Conservation (phyloP, 805 yeast genomes). For the Wickerhamomyces kurtzmanii region DNA sequence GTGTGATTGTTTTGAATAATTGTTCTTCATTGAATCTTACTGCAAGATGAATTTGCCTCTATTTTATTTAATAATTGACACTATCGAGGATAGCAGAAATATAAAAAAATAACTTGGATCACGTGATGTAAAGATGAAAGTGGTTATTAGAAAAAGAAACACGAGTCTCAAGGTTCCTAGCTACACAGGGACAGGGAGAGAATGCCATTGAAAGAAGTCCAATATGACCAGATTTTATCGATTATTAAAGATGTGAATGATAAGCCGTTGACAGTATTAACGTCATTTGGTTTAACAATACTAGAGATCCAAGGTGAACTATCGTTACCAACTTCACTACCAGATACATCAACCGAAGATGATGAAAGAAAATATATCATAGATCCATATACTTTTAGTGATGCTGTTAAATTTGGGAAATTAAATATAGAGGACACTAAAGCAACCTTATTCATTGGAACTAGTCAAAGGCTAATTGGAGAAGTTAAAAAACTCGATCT, state of each 20-base stretch:
- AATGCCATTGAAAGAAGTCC: too few relatives aligned
- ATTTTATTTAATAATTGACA: too few relatives aligned
- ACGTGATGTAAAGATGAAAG: too few relatives aligned
- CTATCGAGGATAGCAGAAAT: too few relatives aligned
- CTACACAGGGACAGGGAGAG: too few relatives aligned
- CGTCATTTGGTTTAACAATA: constrained; percentile 50
- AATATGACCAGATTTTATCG: neutral
- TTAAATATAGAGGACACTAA: constrained; percentile 34
- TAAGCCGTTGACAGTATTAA: constrained; percentile 23
- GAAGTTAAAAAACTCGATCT: constrained; percentile 44
- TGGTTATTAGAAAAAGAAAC: too few relatives aligned
- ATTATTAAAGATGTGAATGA: neutral
- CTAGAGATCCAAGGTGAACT: constrained; percentile 72
- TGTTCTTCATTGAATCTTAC: too few relatives aligned
- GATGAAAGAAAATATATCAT: constrained; percentile 26
- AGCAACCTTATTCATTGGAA: constrained; percentile 56
- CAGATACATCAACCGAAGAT: constrained; percentile 21
- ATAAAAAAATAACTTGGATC: too few relatives aligned
- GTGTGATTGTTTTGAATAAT: too few relatives aligned
- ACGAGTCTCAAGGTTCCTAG: too few relatives aligned
- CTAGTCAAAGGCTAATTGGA: constrained; percentile 63
- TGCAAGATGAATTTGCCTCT: too few relatives aligned
- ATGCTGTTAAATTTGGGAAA: constrained; percentile 43
- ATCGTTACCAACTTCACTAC: constrained; percentile 32
- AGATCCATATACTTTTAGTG: constrained; percentile 18